Evolutionary conservation across 2,329 filamentous ascomycete species (phyloP), one percentile per base, ranked within the genome.

Genomic region (Eutypella sp.): DNA sequence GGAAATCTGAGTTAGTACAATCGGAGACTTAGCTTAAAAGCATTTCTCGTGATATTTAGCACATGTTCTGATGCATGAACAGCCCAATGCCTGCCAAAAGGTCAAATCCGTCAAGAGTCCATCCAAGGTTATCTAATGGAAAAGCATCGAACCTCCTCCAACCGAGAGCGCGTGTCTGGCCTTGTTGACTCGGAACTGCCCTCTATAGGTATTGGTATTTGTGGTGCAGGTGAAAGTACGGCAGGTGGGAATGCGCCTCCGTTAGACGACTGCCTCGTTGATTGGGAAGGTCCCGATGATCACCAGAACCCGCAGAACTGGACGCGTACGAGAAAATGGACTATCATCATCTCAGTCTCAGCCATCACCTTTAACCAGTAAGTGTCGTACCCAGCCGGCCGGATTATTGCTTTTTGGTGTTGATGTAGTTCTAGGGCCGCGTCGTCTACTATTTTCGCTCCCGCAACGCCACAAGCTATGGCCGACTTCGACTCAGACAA

Each of bases 231-330:
- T n/a, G 29, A 33, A 33, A 33, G 16, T n/a, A n/a, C n/a, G n/a
- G 2, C 29, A 33, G 29, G 11, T 33, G 13, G 29, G 16, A 33
- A 33, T 5, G 16, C 13, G 9, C 29, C 29, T 2, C 5, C 29
- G 8, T 33, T 4, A 15, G 29, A 33, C 6, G 5, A 42, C 41
- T 11, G 16, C 22, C 5, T n/a, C 13, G 29, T 63, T 11, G 72
- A 86, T 57, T 87, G 83, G 66, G 75, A 78, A 24, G 75, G 62
- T 6, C 59, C 74, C 6, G 68, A 79, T 48, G 83, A 87, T 53
- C 72, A 72, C 13, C 72, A 76, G 11, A 84, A 89, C 55, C 85
- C 87, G 0, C 73, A 76, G 50, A 86, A 87, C 57, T 90, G 86
- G 85, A 67, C 78, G 0, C 60, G 82, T 40, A 70, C 66, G 57